These are phyloP conservation scores for Botrytis medusae DNA, from an alignment of 2,329 filamentous ascomycete species.

Conservation along the genomic window DNA sequence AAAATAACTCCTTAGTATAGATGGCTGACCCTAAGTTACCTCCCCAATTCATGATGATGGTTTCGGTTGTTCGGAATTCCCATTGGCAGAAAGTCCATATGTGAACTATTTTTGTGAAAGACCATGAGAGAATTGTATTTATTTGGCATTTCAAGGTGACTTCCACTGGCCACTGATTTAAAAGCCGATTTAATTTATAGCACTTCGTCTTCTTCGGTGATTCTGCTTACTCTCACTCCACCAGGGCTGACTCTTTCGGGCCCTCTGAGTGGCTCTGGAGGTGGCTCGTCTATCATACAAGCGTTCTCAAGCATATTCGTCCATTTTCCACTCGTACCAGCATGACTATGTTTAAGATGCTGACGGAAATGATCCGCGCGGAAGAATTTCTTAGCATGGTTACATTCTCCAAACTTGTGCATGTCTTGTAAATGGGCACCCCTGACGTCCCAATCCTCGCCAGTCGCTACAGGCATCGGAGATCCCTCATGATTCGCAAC, in stretches of 20 bases:
- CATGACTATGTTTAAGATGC: constrained; percentile 96
- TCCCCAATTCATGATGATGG: constrained; percentile 6
- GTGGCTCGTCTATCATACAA: constrained; percentile 86
- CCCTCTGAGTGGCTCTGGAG: constrained; percentile 44
- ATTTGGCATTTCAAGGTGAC: background rate
- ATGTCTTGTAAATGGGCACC: constrained; percentile 84
- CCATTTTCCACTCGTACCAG: constrained; percentile 96
- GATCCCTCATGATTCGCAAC: constrained; percentile 44
- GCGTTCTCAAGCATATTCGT: constrained; percentile 97
- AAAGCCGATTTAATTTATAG: constrained; percentile 24
- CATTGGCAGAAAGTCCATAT: background rate
- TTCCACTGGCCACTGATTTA: background rate
- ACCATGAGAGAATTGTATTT: background rate
- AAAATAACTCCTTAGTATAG: constrained; percentile 11
- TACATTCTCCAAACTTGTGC: constrained; percentile 98
- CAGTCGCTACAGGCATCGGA: constrained; percentile 55
- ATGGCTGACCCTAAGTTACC: background rate
- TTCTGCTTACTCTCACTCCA: constrained; percentile 33
- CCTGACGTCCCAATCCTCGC: constrained; percentile 84
- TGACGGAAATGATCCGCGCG: constrained; percentile 97
- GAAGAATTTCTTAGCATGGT: constrained; percentile 97
- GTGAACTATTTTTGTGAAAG: background rate
- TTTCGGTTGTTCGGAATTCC: background rate
- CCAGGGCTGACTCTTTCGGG: constrained; percentile 36
- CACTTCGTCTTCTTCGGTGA: constrained; percentile 39